Conservation (phyloP, 306 rosid genomes). For the Neltuma alba region DNA sequence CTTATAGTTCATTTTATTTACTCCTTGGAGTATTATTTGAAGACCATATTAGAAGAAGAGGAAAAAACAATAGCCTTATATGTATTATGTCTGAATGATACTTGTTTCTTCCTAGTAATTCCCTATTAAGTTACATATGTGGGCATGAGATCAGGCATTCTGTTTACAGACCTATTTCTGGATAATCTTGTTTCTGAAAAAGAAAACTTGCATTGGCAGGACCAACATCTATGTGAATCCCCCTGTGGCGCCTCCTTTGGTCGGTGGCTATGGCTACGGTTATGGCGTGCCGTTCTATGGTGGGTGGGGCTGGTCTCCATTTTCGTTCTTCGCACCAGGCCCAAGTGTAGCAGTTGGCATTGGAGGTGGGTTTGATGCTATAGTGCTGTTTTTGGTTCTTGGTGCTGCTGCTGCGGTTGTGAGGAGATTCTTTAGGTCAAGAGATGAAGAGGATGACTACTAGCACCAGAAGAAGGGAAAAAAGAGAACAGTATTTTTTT, state of each 20-base stretch:
- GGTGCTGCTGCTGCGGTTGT: constrained; percentile 84
- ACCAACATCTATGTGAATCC: constrained; percentile 88
- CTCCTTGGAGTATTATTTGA: background rate
- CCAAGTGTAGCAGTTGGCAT: constrained; percentile 84
- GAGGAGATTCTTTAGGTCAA: constrained; percentile 68
- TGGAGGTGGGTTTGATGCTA: constrained; percentile 86
- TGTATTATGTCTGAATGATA: background rate
- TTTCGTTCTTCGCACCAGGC: constrained; percentile 89
- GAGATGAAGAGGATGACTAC: constrained; percentile 58
- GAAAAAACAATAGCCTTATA: background rate
- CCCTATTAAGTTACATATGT: background rate
- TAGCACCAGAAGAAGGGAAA: background rate
- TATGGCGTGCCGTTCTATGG: constrained; percentile 79
- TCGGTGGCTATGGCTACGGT: constrained; percentile 89
- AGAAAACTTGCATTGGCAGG: constrained; percentile 53
- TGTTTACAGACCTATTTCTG: background rate
- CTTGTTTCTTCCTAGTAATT: background rate
- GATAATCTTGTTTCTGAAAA: constrained; percentile 10
- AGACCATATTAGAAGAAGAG: background rate
- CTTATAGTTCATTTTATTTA: background rate
- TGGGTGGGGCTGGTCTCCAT: constrained; percentile 98
- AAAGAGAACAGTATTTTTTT: background rate
- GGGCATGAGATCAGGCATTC: background rate
- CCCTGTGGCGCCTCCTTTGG: constrained; percentile 83
- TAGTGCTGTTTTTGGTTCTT: constrained; percentile 64